phyloP scores from a whole-genome alignment of 495 filamentous ascomycete species.

The Bombardia bombarda region DNA sequence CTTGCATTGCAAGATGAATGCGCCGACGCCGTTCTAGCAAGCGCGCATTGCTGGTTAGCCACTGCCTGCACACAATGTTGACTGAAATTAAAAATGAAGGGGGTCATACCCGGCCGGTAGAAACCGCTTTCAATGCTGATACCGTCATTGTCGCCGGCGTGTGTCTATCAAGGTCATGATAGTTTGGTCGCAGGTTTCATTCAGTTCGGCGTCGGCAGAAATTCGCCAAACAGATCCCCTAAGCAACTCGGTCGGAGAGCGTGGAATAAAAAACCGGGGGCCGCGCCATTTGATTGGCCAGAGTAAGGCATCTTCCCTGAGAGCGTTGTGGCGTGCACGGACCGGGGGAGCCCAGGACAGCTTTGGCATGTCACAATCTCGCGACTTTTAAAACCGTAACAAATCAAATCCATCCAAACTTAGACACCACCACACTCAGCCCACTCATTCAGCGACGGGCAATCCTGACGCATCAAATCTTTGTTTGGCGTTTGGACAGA shows the following conservation, averaged over 20 bases:
- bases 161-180: constrained; percentile 13
- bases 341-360: neutral
- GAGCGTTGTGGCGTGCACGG: neutral
- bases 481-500: no score
- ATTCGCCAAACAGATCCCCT: constrained; percentile 3
- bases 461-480: neutral
- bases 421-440: neutral
- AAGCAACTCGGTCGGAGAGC: neutral
- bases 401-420: neutral
- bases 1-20: constrained; percentile 96
- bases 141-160: constrained; percentile 55
- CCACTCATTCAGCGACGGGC: no score
- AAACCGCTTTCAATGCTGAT: constrained; percentile 47
- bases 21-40: constrained; percentile 83
- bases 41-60: neutral
- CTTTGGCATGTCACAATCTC: neutral
- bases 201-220: constrained; percentile 4
- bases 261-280: constrained; percentile 9
- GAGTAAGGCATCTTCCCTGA: neutral
- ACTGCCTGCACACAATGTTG: no score
- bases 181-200: neutral
- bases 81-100: neutral
- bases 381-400: neutral
- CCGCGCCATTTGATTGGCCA: neutral
- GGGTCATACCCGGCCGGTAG: constrained; percentile 47